Evolutionary conservation across 306 rosid species (phyloP).

Genomic region (Heteromeles arbutifolia): DNA sequence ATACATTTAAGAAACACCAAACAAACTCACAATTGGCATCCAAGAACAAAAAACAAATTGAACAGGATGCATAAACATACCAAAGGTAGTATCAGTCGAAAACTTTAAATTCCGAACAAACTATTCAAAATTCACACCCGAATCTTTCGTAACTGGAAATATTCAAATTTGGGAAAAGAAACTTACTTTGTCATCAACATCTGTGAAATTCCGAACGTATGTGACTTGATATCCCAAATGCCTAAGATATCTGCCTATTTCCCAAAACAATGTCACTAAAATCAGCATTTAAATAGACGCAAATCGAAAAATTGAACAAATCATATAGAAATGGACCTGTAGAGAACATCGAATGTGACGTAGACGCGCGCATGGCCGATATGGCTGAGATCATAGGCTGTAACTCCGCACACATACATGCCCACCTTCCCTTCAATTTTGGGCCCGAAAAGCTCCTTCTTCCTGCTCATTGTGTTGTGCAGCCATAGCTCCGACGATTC

Average conservation of each 20-base stretch:
- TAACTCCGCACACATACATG: slow-evolving; percentile 96
- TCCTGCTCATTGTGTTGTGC: slow-evolving; percentile 75
- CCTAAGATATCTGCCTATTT: slow-evolving; percentile 84
- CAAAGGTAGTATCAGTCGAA: neutral
- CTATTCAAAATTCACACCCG: slow-evolving; percentile 3
- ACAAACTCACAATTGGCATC: neutral
- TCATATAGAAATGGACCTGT: slow-evolving; percentile 42
- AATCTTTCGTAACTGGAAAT: neutral
- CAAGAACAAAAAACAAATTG: neutral
- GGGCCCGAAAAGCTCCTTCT: slow-evolving; percentile 56
- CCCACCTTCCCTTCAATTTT: slow-evolving; percentile 74
- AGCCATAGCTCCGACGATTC: slow-evolving; percentile 55
- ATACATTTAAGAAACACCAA: neutral
- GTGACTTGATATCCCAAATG: slow-evolving; percentile 77
- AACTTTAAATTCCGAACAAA: neutral
- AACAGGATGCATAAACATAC: neutral
- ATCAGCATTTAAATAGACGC: neutral
- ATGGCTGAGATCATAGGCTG: slow-evolving; percentile 94
- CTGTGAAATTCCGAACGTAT: slow-evolving; percentile 96
- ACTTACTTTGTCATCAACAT: slow-evolving; percentile 90
- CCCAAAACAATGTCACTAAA: slow-evolving; percentile 1
- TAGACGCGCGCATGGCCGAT: slow-evolving; percentile 97
- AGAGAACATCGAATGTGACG: slow-evolving; percentile 84
- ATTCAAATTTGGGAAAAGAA: neutral
- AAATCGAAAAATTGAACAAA: neutral